These are phyloP conservation scores for Mycocentrospora acerina DNA, from an alignment of 2,329 filamentous ascomycete genomes.

Conservation along the genomic window DNA sequence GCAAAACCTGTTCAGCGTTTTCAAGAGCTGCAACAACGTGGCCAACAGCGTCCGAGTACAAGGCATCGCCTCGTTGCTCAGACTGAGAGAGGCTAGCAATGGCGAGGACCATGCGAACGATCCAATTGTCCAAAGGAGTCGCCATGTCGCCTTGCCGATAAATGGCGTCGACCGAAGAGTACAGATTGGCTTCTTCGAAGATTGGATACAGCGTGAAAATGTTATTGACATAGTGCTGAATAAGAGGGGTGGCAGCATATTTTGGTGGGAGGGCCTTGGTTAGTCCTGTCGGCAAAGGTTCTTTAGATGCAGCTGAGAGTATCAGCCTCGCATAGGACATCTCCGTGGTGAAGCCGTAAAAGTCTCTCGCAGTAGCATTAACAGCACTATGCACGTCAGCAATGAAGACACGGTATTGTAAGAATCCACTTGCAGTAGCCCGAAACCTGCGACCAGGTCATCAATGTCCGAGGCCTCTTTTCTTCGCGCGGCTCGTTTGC, in stretches of 20 bases:
- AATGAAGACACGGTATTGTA: neutral
- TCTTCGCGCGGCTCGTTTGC: constrained; percentile 48
- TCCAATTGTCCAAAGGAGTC: constrained; percentile 73
- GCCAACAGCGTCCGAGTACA: constrained; percentile 61
- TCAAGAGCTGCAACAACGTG: constrained; percentile 68
- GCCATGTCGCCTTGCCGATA: constrained; percentile 70
- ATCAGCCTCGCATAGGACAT: constrained; percentile 93
- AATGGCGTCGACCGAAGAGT: constrained; percentile 76
- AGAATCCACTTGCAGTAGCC: constrained; percentile 67
- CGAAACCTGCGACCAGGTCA: constrained; percentile 89
- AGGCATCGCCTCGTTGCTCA: constrained; percentile 63
- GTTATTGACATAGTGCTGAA: constrained; percentile 84
- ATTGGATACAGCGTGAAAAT: constrained; percentile 79
- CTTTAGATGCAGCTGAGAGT: constrained; percentile 76
- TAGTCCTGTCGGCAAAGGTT: constrained; percentile 65
- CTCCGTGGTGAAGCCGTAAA: constrained; percentile 81
- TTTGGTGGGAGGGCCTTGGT: constrained; percentile 68
- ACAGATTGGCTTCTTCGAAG: constrained; percentile 77
- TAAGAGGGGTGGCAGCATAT: constrained; percentile 65
- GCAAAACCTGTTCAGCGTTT: constrained; percentile 78
- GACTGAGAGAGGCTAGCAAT: constrained; percentile 77
- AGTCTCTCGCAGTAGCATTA: constrained; percentile 91
- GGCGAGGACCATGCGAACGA: constrained; percentile 85
- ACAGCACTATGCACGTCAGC: constrained; percentile 64
- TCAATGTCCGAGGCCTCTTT: constrained; percentile 85